Evolutionary conservation across 2,329 filamentous ascomycete genomes (phyloP).

Genomic region (Harringtonia aguacate): DNA sequence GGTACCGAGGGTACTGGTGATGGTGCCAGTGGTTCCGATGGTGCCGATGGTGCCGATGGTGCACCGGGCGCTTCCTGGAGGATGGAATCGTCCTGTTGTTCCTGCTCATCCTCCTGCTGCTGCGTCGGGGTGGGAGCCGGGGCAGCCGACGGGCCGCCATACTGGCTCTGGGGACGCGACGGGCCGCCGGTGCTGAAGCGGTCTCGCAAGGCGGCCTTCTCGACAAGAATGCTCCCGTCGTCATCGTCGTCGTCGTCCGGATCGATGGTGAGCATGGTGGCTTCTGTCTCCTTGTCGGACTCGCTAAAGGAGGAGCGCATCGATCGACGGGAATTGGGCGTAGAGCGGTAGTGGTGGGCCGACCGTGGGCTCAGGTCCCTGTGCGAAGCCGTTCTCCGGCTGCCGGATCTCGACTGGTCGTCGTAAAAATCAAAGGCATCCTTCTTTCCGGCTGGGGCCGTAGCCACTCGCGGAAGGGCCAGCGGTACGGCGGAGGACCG

Average conservation of each 20-base stretch:
- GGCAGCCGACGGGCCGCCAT: neutral
- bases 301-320: conserved; percentile 25
- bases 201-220: conserved; percentile 7
- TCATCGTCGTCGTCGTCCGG: conserved; percentile 16
- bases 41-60: neutral
- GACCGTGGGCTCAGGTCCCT: conserved; percentile 23
- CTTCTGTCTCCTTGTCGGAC: conserved; percentile 28
- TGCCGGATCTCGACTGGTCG: conserved; percentile 17
- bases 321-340: conserved; percentile 23
- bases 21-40: too few species aligned
- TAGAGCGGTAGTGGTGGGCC: conserved; percentile 25
- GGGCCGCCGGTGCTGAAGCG: conserved; percentile 7
- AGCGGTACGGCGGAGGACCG: conserved; percentile 11
- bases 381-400: conserved; percentile 17
- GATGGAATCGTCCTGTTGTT: too few species aligned
- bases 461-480: conserved; percentile 8
- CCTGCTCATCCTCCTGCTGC: too few species aligned
- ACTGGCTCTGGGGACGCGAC: neutral
- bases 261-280: conserved; percentile 23
- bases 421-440: conserved; percentile 12
- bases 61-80: too few species aligned
- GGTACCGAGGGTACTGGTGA: too few species aligned
- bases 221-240: neutral
- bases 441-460: conserved; percentile 7
- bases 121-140: too few species aligned